Evolutionary conservation across 2,329 filamentous ascomycete species (phyloP), one percentile per base, ranked within the genome.

Genomic region (Knoxdaviesia capensis): DNA sequence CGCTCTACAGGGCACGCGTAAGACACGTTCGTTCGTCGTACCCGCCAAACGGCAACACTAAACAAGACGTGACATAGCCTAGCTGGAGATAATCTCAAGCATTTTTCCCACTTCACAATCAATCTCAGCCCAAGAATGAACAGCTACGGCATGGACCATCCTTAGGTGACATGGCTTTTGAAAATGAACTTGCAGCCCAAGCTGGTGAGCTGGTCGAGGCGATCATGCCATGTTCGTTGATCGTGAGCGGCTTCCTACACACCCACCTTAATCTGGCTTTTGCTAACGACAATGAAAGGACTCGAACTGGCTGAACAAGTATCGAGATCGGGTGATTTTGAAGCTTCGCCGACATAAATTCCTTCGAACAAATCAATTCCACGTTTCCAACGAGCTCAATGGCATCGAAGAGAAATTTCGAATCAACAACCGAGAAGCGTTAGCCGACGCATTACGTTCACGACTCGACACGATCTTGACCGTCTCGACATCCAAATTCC

Each of bases 361-460:
- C 54, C 62, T 71, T 33, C 71, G 79, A 34, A 83, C 78, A 1
- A 83, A 88, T 52, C 80, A 83, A 49, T 87, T 87, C 53, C 75
- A 81, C 38, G 71, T 87, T 20, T 62, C 69, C 35, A 68, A 68
- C 34, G 68, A 67, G 34, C 64, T 88, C 2, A 64, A 74, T 40
- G 82, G 82, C 1, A 64, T 94, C 3, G 78, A 87, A 49, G 90
- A 96, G 60, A 86, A 88, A 50, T 90, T 94, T 51, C 71, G 76
- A 32, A 69, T 96, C 42, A 68, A 84, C 39, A 78, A 81, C 52
- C 75, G 82, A 47, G 87, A 94, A 51, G 74, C 74, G 35, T 62
- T 94, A 30, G 84, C 85, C 8, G 77, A 87, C 44, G 75, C 79
- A 45, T 59, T 94, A 36, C 61, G 66, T 20, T 20, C 6, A 54